Evolutionary conservation across 441 rosid species (phyloP), one percentile per base, ranked within the genome.

Genomic region (Erodium trifolium): DNA sequence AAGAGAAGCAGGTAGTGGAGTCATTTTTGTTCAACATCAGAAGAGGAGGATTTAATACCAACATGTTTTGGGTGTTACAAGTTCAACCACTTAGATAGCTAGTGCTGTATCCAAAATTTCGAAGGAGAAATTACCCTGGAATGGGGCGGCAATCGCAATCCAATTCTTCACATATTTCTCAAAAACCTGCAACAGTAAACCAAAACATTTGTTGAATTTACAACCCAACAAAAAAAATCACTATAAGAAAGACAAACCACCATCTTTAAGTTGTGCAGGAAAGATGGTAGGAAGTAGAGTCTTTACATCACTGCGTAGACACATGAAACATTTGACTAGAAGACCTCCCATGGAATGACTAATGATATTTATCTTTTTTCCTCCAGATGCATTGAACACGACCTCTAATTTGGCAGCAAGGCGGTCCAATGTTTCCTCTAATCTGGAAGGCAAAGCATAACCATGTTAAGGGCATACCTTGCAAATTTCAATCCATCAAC

Each of bases 291-390:
- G 11, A 49, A 23, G 35, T 4, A 7, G 72, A 68, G 5, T 4
- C 59, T 66, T 81, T 91, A 91, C 99, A 83, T 93, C 92, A 76
- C 76, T 69, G 29, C 82, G 96, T 70, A 89, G 86, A 76, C 83
- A 72, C 96, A 91, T 87, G 86, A 93, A 93, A 82, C 97, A 93
- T 77, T 93, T 93, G 78, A 91, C 87, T 34, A 91, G 80, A 67
- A 93, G 79, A 51, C 99, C 99, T 12, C 99, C 99, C 99, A 93
- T 93, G 17, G 97, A 93, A 82, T 93, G 99, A 81, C 88, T 88
- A 14, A 91, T 86, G 59, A 93, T 65, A 75, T 82, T 93, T 70
- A 93, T 89, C 88, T 89, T 93, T 82, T 87, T 93, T 76, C 84
- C 96, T 68, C 99, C 99, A 9, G 97, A 87, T 39, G 89, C 96